Base-by-base conservation (phyloP, 768 basidiomycete species). In the Symmetrospora coprosmae region DNA sequence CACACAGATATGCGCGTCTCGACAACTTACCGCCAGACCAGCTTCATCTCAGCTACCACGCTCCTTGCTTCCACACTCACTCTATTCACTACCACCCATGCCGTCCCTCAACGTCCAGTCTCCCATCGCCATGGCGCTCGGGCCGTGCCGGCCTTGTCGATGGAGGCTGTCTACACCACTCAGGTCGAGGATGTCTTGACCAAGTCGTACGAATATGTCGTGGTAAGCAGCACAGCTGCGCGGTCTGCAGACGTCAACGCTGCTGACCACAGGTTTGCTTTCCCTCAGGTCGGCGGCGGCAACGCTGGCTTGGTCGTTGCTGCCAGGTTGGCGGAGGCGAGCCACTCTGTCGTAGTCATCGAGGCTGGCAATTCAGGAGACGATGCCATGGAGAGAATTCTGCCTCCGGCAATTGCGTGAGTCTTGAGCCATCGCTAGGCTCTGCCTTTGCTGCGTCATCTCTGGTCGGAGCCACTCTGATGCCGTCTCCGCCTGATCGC, bases 301-400 rank as follows among this genome's bases (percentile, higher is more conserved):
- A 70, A 68, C 1, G 69, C 72, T 6, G 73, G 72, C 13, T 65
- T 73, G 28, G 71, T 68, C 9, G 58, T 73, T 21, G 73, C 73
- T 16, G 67, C 65, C n/a, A 67, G 73, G 16, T 53, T 72, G 9
- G 38, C 71, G 1, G 71, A 67, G 48, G 65, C 68, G 50, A 43
- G 56, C 19, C 25, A 62, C n/a, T 23, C 45, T 34, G 64, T 70
- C 11, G 63, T 64, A 5, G 67, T 68, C 35, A 69, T 73, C 50
- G 73, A 73, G 59, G 73, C 71, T 1, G 72, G 72, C 13, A 49
- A 46, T 23, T 58, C 59, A 17, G 64, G 65, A 0, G 37, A 45
- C 37, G 66, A 56, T 1, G 69, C 64, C 40, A n/a, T 47, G 21
- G 62, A 67, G 34, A 17, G 64, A 23, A 41, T 67, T n/a, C 50